These are phyloP conservation scores for Cytospora schulzeri DNA, from an alignment of 2,329 filamentous ascomycete genomes.

Conservation along the genomic window DNA sequence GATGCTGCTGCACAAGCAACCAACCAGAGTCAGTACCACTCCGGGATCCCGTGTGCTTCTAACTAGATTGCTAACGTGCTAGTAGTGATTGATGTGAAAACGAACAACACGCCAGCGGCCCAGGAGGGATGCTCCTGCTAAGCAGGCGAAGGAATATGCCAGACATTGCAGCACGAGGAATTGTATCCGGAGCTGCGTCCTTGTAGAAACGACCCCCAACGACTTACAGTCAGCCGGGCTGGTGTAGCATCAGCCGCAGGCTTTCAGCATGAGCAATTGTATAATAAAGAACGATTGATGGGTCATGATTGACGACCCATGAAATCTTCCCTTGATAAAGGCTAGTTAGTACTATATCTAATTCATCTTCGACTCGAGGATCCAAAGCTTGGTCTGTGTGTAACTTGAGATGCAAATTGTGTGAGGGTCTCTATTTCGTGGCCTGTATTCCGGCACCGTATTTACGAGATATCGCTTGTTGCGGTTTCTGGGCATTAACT, in stretches of 20 bases:
- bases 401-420: background rate
- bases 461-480: background rate
- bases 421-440: background rate
- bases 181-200: conserved; percentile 4
- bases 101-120: conserved; percentile 67
- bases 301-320: conserved; percentile 28
- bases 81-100: conserved; percentile 91
- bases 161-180: background rate
- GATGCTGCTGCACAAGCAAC: conserved; percentile 72
- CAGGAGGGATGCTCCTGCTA: conserved; percentile 76
- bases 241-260: conserved; percentile 20
- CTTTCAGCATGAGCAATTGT: conserved; percentile 28
- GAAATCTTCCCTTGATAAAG: conserved; percentile 20
- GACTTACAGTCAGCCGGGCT: conserved; percentile 21
- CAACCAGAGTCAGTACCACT: conserved; percentile 69
- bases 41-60: background rate
- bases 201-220: conserved; percentile 26
- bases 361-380: conserved; percentile 24
- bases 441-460: background rate
- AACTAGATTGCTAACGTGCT: conserved; percentile 33
- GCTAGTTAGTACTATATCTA: conserved; percentile 25
- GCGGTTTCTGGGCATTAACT: background rate
- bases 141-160: conserved; percentile 24
- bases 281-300: conserved; percentile 28
- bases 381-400: background rate